phyloP scores from a whole-genome alignment of 371 early-diverging fungal species.

The Lichtheimia hyalospora region DNA sequence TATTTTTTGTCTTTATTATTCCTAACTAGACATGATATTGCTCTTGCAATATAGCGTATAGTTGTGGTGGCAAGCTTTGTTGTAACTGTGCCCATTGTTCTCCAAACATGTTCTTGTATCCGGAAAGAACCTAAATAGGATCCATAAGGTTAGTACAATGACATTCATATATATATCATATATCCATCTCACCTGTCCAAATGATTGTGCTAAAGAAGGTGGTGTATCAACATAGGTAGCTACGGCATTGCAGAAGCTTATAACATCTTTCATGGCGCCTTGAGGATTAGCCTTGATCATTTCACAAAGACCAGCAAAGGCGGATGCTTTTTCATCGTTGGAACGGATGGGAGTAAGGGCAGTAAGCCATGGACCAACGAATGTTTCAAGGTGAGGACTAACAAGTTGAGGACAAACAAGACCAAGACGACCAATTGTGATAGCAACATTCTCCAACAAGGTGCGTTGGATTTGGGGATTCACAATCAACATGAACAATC shows the following conservation, averaged over 20 bases:
- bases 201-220: slow-evolving; percentile 60
- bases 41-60: slow-evolving; percentile 51
- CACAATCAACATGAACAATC: slow-evolving; percentile 78
- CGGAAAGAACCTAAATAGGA: slow-evolving; percentile 53
- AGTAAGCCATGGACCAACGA: slow-evolving; percentile 76
- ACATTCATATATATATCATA: too few relatives aligned
- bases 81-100: slow-evolving; percentile 65
- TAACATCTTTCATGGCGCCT: slow-evolving; percentile 69
- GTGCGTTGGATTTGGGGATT: slow-evolving; percentile 67
- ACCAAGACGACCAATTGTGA: slow-evolving; percentile 92
- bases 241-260: slow-evolving; percentile 68
- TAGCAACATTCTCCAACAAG: slow-evolving; percentile 90
- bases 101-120: slow-evolving; percentile 73
- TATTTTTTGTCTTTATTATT: too few relatives aligned
- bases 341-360: slow-evolving; percentile 74
- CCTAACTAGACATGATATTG: slow-evolving; percentile 57
- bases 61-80: slow-evolving; percentile 53
- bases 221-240: slow-evolving; percentile 65
- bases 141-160: too few relatives aligned
- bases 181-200: slow-evolving; percentile 55
- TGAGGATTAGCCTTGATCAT: slow-evolving; percentile 88
- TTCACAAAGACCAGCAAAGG: slow-evolving; percentile 89
- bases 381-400: slow-evolving; percentile 74
- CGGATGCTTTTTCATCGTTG: slow-evolving; percentile 92
- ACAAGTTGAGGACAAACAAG: slow-evolving; percentile 79